These are phyloP conservation scores for Datura wrightii DNA, from an alignment of 257 asterid genomes.

Conservation along the genomic window DNA sequence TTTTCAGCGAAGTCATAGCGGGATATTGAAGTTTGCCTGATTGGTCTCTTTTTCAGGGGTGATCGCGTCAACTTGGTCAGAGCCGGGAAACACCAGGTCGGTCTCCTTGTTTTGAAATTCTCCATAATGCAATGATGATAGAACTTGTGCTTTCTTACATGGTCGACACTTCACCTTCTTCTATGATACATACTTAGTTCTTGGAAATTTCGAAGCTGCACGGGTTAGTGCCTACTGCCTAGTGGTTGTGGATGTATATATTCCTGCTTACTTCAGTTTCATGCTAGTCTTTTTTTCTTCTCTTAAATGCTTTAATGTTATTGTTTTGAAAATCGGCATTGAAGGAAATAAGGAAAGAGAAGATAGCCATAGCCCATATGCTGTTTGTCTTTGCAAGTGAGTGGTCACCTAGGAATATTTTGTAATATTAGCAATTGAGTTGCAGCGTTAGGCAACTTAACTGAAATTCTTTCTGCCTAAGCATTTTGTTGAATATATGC, in stretches of 20 bases:
- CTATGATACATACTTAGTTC: not conserved
- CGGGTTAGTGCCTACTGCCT: not conserved
- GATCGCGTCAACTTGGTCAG: constrained; percentile 86
- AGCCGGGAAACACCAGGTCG: constrained; percentile 99
- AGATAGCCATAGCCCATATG: not conserved
- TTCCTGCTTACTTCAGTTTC: constrained; percentile 12
- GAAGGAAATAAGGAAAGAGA: constrained; percentile 12
- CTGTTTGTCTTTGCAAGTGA: not conserved
- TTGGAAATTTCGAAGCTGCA: not conserved
- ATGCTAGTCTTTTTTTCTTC: not conserved
- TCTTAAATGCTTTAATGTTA: not conserved
- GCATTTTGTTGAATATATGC: not conserved
- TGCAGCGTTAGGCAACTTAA: not conserved
- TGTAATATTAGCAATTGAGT: constrained; percentile 6
- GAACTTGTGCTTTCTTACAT: constrained; percentile 2
- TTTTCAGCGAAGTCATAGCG: constrained; percentile 15
- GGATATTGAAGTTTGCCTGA: constrained; percentile 30
- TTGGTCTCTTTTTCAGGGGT: constrained; percentile 56
- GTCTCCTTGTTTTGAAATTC: constrained; percentile 34
- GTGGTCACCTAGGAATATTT: constrained; percentile 18
- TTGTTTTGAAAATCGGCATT: not conserved
- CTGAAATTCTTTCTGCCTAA: not conserved
- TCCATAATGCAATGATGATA: not conserved
- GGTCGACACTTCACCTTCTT: not conserved
- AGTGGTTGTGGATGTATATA: constrained; percentile 5